Evolutionary conservation across 2,329 filamentous ascomycete genomes (phyloP), one percentile per base, ranked within the genome.

Genomic region (Talaromyces sp.): DNA sequence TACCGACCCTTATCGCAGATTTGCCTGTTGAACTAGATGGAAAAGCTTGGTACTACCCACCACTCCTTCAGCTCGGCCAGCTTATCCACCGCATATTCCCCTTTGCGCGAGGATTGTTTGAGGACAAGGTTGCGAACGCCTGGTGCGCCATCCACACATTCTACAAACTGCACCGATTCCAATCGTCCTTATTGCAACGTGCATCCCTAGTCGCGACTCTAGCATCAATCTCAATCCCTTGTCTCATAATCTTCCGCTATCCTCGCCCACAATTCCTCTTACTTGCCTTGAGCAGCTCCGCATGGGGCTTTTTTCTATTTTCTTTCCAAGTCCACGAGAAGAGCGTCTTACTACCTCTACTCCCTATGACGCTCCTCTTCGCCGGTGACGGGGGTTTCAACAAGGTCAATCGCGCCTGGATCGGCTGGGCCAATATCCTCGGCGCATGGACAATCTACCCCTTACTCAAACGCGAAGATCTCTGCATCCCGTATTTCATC

Each of bases 311-410:
- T 82, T 99, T 98, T 77, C 83, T 99, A 17, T 98, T 96, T 80
- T 96, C 92, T 72, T 99, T 96, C 76, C 95, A 99, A 75, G 96
- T 99, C 0, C 95, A 99, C 73, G 95, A 99, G 80, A 99, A 99
- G 84, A 97, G 93, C 70, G 92, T 97, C 0, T 83, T 99, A 5
- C 85, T 99, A 2, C 96, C 95, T 0, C 82, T 99, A 56, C 86
- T 98, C 75, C 95, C 95, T 0, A 97, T 96, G 91, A 98, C 93
- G 0, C 79, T 97, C 6, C 83, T 98, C 5, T 83, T 99, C 45
- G 91, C 91, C 17, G 89, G 91, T 17, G 87, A 89, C 68, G 86
- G 91, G 58, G 94, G 94, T 0, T 80, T 99, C 59, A 87, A 87
- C 67, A 90, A 91, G 67, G 88, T 89, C 62, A 87, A 86, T 19